Percentiles rank a stretch among this genome's conserved stretches.
Evolutionary conservation across 805 yeast genomes (phyloP).

Genomic region (Zygosaccharomyces bisporus): DNA sequence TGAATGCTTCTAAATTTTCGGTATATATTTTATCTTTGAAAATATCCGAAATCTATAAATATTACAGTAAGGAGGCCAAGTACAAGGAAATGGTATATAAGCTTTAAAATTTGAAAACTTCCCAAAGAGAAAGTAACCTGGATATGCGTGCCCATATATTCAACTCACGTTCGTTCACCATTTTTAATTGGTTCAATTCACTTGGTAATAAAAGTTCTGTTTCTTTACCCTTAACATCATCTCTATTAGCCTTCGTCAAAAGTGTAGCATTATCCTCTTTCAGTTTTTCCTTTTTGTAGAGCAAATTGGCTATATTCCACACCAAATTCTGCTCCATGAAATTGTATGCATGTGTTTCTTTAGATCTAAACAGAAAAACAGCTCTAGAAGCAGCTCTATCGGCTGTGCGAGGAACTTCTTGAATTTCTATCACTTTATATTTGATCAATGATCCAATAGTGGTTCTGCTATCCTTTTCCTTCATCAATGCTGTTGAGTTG

Average conservation of each 20-base stretch:
- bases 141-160: slow-evolving; percentile 50
- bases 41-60: neutral
- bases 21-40: neutral
- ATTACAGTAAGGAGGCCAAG: slow-evolving; percentile 3
- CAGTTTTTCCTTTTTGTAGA: slow-evolving; percentile 51
- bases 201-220: slow-evolving; percentile 66
- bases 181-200: slow-evolving; percentile 68
- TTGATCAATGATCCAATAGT: slow-evolving; percentile 62
- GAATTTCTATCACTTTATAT: slow-evolving; percentile 75
- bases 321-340: slow-evolving; percentile 46
- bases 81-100: neutral
- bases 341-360: slow-evolving; percentile 48
- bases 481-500: slow-evolving; percentile 69
- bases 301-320: slow-evolving; percentile 45
- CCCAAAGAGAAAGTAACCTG: slow-evolving; percentile 56
- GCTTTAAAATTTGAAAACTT: slow-evolving; percentile 42
- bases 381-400: slow-evolving; percentile 92
- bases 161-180: slow-evolving; percentile 55
- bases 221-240: slow-evolving; percentile 83
- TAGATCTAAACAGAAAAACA: slow-evolving; percentile 73
- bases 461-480: slow-evolving; percentile 70
- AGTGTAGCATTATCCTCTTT: slow-evolving; percentile 62
- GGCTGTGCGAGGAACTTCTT: slow-evolving; percentile 87
- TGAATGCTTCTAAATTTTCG: slow-evolving; percentile 28
- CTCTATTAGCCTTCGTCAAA: slow-evolving; percentile 78